phyloP scores from a whole-genome alignment of 1,284 basidiomycete genomes.

The Schizophyllum amplum region DNA sequence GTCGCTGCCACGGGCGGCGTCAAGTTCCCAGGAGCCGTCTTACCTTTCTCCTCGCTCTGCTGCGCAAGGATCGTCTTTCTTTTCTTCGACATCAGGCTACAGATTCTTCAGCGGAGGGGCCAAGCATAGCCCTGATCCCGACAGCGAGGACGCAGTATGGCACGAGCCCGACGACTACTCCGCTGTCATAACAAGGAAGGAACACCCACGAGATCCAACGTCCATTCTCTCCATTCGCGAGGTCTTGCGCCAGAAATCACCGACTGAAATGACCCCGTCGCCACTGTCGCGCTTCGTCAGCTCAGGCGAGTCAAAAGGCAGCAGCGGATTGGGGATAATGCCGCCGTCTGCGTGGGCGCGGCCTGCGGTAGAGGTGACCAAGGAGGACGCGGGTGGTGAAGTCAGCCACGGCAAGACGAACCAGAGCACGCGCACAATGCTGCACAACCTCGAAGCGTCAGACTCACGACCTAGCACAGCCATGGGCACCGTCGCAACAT shows the following conservation, averaged over 20 bases:
- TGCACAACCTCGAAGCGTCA: slow-evolving; percentile 39
- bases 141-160: slow-evolving; percentile 50
- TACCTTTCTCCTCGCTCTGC: slow-evolving; percentile 4
- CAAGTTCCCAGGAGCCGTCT: slow-evolving; percentile 4
- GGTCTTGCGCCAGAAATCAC: slow-evolving; percentile 45
- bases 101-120: slow-evolving; percentile 35
- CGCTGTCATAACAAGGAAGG: slow-evolving; percentile 51
- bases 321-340: background rate
- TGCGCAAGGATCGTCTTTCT: slow-evolving; percentile 32
- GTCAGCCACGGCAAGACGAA: slow-evolving; percentile 30
- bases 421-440: slow-evolving; percentile 35
- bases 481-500: background rate
- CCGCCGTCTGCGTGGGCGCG: slow-evolving; percentile 49
- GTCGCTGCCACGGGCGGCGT: slow-evolving; percentile 21
- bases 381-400: slow-evolving; percentile 41
- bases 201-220: slow-evolving; percentile 51
- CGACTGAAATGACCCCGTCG: slow-evolving; percentile 19
- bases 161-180: slow-evolving; percentile 53
- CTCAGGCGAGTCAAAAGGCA: slow-evolving; percentile 12
- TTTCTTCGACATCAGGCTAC: slow-evolving; percentile 32
- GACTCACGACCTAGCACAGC: background rate
- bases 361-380: slow-evolving; percentile 48
- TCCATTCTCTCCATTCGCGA: slow-evolving; percentile 51
- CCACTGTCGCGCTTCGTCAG: slow-evolving; percentile 20
- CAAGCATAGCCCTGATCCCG: slow-evolving; percentile 41